Evolutionary conservation across 345 rosid species (phyloP), one percentile per base, ranked within the genome.

Genomic region (Aquilaria yunnanensis): DNA sequence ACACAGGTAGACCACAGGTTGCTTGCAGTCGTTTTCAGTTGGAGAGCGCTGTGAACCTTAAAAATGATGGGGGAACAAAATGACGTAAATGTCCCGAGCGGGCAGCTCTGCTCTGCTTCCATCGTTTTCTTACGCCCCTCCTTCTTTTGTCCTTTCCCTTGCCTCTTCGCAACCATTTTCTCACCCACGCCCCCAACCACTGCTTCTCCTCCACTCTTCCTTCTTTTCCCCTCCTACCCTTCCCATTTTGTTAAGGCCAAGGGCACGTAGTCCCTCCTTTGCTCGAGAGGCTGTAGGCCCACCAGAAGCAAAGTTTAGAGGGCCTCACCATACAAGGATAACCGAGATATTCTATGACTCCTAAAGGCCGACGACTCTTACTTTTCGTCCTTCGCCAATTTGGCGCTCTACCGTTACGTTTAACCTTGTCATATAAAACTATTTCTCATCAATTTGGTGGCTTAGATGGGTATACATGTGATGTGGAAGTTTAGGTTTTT

Each of bases 11-110:
- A 80, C 86, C 89, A 80, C 80, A 84, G 83, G 89, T 81, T 88
- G 89, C 87, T 86, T 72, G 86, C 96, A 77, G 93, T 90, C 96
- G 89, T 80, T 84, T 85, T 88, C 91, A 70, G 83, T 74, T 72
- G 62, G 72, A 72, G 75, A 80, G 73, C 74, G 73, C 45, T 50
- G 67, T 65, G 83, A 79, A 82, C 88, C 92, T 82, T 85, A 79
- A 76, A 84, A 72, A 55, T 30, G 32, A 48, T 37, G 6, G 29
- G 29, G 51, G 0, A 0, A 9, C 0, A 4, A 70, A 80, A 81
- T 80, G 83, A 80, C 88, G 32, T 3, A 62, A 68, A 32, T 80
- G 56, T 64, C 87, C 84, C 57, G 52, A 11, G 0, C 16, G 8
- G 29, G 23, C 45, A 46, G 54, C 51, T 45, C 56, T 8, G 65